A percentile compares a stretch with the other conserved stretches of the same genome.
phyloP scores from a whole-genome alignment of 2,329 filamentous ascomycete species.

The Zymoseptoria pseudotritici region DNA sequence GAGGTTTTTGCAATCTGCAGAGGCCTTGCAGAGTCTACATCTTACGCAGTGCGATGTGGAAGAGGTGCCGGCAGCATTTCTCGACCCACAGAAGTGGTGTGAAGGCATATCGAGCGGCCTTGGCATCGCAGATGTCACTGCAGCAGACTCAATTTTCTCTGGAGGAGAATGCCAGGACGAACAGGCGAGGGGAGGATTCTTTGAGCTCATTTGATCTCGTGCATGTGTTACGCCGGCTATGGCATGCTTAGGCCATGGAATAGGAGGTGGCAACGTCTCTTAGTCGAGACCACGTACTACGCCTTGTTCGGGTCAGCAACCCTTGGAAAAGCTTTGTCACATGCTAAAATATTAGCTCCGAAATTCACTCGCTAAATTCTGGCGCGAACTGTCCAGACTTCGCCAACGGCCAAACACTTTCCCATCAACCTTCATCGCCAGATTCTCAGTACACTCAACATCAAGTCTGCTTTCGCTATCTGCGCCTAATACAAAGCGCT shows the following conservation, averaged over 20 bases:
- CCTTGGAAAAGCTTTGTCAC: neutral
- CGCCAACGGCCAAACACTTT: neutral
- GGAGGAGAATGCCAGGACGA: neutral
- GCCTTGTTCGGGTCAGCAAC: too few species aligned
- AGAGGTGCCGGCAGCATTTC: neutral
- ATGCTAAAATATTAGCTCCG: neutral
- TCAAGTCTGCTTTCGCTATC: neutral
- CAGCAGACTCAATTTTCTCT: neutral
- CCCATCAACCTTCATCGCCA: neutral
- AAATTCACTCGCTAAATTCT: neutral
- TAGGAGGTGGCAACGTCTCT: too few species aligned
- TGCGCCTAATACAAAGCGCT: neutral
- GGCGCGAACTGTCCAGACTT: neutral
- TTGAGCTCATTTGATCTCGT: neutral
- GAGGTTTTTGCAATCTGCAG: neutral
- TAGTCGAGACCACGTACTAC: too few species aligned
- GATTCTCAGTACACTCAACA: too few species aligned
- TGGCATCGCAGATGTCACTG: neutral
- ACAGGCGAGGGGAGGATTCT: neutral
- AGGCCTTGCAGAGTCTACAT: neutral
- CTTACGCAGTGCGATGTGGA: neutral
- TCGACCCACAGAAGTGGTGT: neutral
- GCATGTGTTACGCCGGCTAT: neutral
- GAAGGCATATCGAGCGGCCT: neutral
- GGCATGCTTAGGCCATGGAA: too few species aligned